These are phyloP conservation scores for Tetradesmus obliquus DNA, from an alignment of 139 green algal species.

Conservation along the genomic window DNA sequence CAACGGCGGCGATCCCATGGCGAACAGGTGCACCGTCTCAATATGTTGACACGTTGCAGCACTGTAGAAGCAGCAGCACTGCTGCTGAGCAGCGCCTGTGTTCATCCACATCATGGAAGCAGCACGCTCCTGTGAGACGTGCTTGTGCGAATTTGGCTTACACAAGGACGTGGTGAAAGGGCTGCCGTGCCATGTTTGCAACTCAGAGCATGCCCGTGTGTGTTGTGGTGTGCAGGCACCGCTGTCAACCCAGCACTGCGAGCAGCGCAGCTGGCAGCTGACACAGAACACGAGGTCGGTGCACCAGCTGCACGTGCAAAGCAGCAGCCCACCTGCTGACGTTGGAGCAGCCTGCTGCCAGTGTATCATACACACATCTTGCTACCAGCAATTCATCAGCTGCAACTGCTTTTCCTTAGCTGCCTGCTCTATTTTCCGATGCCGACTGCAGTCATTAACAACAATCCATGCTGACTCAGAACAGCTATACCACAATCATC, in stretches of 20 bases:
- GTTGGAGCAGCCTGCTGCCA: background rate
- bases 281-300: conserved; percentile 4
- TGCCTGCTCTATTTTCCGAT: too few species aligned
- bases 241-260: conserved; percentile 27
- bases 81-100: conserved; percentile 23
- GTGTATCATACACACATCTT: background rate
- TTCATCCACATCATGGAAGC: background rate
- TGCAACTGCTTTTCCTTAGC: too few species aligned
- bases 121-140: background rate
- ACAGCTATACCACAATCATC: too few species aligned
- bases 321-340: background rate
- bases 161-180: too few species aligned
- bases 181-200: background rate
- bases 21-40: background rate
- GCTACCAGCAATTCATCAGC: too few species aligned
- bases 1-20: conserved; percentile 29
- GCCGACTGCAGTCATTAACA: too few species aligned
- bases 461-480: too few species aligned
- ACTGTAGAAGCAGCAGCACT: too few species aligned
- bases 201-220: background rate
- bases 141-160: too few species aligned
- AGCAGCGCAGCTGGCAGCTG: conserved; percentile 15
- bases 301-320: background rate
- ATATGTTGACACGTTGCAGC: too few species aligned
- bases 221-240: conserved; percentile 11